A percentile compares a stretch with the other conserved stretches of the same genome.
These are phyloP conservation scores for Collybia nuda DNA, from an alignment of 768 basidiomycete genomes.

Conservation along the genomic window DNA sequence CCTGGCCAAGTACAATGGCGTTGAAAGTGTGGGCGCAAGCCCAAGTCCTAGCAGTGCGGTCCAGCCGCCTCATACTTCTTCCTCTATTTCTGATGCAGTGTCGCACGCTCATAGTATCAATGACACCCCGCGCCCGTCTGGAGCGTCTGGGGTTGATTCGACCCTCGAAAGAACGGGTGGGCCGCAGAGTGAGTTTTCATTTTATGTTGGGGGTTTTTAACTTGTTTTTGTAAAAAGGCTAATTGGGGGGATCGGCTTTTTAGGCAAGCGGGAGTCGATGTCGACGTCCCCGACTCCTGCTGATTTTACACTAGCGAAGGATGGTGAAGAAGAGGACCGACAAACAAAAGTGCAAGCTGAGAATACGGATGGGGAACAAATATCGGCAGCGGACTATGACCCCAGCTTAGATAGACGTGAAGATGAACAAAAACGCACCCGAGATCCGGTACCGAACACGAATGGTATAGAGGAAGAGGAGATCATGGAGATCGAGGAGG, in stretches of 20 bases:
- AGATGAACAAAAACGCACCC: slow-evolving; percentile 74
- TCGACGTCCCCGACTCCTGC: slow-evolving; percentile 59
- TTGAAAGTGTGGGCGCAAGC: slow-evolving; percentile 46
- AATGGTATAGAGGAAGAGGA: slow-evolving; percentile 44
- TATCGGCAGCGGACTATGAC: slow-evolving; percentile 94
- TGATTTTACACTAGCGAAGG: slow-evolving; percentile 70
- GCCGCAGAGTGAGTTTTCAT: background rate
- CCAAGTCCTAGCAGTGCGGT: slow-evolving; percentile 74
- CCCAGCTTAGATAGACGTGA: slow-evolving; percentile 74
- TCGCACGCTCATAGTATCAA: slow-evolving; percentile 53
- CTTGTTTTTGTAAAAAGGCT: too few species aligned
- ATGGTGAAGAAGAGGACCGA: slow-evolving; percentile 46
- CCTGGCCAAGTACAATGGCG: slow-evolving; percentile 68
- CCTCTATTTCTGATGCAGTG: slow-evolving; percentile 60
- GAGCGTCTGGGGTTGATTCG: background rate
- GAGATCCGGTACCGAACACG: slow-evolving; percentile 34
- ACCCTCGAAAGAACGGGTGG: background rate
- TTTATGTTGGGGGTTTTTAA: background rate
- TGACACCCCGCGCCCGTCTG: slow-evolving; percentile 25
- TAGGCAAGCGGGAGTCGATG: slow-evolving; percentile 52
- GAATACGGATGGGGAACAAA: slow-evolving; percentile 57
- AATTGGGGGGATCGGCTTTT: too few species aligned
- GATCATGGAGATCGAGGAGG: slow-evolving; percentile 72
- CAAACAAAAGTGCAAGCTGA: slow-evolving; percentile 38
- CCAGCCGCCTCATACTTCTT: slow-evolving; percentile 62